phyloP scores from a whole-genome alignment of 1,284 basidiomycete species.

The Xerocomus amazonicus region DNA sequence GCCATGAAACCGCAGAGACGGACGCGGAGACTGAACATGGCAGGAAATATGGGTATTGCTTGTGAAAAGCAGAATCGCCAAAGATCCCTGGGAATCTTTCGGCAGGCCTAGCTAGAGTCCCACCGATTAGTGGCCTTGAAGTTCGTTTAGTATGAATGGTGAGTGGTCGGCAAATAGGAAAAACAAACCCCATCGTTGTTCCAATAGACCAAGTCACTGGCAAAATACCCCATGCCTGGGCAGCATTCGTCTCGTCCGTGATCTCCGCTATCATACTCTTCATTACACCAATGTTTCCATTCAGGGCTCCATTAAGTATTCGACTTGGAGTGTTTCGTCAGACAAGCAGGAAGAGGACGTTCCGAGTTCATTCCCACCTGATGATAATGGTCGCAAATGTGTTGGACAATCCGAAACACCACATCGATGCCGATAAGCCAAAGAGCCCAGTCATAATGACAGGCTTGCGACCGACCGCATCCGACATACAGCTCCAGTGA shows the following conservation, averaged over 20 bases:
- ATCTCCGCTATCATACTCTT: conserved; percentile 39
- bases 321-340: conserved; percentile 24
- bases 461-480: conserved; percentile 62
- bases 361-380: conserved; percentile 36
- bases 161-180: neutral
- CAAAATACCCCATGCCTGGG: conserved; percentile 38
- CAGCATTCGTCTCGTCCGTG: conserved; percentile 37
- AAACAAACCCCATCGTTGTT: conserved; percentile 39
- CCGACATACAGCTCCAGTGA: conserved; percentile 66
- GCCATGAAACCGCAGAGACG: conserved; percentile 44
- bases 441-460: conserved; percentile 57
- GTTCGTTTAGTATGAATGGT: conserved; percentile 4
- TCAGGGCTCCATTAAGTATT: conserved; percentile 38
- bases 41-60: conserved; percentile 63
- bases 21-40: conserved; percentile 54
- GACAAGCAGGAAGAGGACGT: neutral
- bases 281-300: conserved; percentile 47
- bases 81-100: conserved; percentile 57
- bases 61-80: conserved; percentile 46
- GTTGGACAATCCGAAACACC: conserved; percentile 60
- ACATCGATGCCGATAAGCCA: conserved; percentile 57
- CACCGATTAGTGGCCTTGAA: conserved; percentile 58
- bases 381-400: conserved; percentile 55
- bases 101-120: conserved; percentile 52
- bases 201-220: conserved; percentile 46